Evolutionary conservation across 768 basidiomycete genomes (phyloP).

Genomic region (Naganishia vishniacii): DNA sequence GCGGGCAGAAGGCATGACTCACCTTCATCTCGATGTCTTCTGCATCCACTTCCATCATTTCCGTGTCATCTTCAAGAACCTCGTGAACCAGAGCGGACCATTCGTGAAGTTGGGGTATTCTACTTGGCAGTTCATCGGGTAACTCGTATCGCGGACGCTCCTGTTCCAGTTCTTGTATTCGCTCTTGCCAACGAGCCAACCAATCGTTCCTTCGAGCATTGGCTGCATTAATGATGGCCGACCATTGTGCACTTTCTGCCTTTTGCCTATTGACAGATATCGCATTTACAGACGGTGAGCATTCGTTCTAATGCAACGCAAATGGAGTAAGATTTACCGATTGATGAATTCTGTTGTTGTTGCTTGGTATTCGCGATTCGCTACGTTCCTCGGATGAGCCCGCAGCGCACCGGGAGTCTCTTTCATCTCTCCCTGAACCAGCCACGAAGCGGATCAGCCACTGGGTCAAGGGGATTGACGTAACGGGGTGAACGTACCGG

Average conservation of each 20-base stretch:
- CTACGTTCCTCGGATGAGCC: slow-evolving; percentile 43
- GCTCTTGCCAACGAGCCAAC: slow-evolving; percentile 28
- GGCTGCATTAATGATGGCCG: slow-evolving; percentile 28
- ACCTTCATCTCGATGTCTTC: slow-evolving; percentile 48
- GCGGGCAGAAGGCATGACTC: slow-evolving; percentile 17
- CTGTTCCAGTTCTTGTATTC: neutral
- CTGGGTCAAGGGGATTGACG: neutral
- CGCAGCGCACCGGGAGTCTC: slow-evolving; percentile 25
- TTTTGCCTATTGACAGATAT: slow-evolving; percentile 9
- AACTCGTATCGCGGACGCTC: slow-evolving; percentile 24
- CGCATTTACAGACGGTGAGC: neutral
- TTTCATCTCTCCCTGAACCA: neutral
- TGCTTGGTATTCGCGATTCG: slow-evolving; percentile 37
- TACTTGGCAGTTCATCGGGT: slow-evolving; percentile 24
- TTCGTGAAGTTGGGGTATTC: slow-evolving; percentile 42
- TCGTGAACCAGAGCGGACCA: slow-evolving; percentile 48
- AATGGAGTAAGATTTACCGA: slow-evolving; percentile 30
- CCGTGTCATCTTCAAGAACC: slow-evolving; percentile 34
- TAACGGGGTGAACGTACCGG: slow-evolving; percentile 9
- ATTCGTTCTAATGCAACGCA: neutral
- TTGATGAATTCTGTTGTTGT: slow-evolving; percentile 33
- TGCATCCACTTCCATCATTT: slow-evolving; percentile 35
- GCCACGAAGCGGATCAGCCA: neutral
- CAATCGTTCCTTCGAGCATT: slow-evolving; percentile 27
- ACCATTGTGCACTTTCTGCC: slow-evolving; percentile 38